Conservation (phyloP, 768 basidiomycete species). For the Tylopilus sp. region DNA sequence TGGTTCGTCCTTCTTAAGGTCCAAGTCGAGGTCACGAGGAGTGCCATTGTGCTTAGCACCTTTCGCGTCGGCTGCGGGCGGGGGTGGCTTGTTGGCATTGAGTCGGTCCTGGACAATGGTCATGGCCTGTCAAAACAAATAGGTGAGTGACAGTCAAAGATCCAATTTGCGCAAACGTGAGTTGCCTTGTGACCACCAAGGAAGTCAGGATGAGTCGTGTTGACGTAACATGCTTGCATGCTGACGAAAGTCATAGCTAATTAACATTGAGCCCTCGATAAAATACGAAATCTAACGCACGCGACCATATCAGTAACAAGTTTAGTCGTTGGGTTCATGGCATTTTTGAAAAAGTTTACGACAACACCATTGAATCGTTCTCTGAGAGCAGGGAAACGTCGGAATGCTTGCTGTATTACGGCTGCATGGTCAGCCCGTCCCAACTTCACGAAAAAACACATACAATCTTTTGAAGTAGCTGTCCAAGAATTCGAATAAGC, state of each 20-base stretch:
- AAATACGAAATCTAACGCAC: constrained; percentile 43
- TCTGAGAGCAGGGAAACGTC: constrained; percentile 92
- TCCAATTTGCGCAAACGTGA: neutral
- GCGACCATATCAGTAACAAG: constrained; percentile 90
- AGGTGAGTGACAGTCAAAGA: neutral
- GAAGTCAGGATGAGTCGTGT: constrained; percentile 99
- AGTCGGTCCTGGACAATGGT: constrained; percentile 79
- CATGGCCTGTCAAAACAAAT: constrained; percentile 61
- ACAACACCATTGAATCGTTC: constrained; percentile 96
- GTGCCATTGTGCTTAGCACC: constrained; percentile 80
- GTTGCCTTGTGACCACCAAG: constrained; percentile 86
- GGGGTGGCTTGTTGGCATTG: constrained; percentile 74
- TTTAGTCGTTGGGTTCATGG: constrained; percentile 94
- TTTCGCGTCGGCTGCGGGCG: constrained; percentile 60
- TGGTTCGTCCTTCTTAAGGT: constrained; percentile 81
- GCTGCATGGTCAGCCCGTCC: constrained; percentile 1
- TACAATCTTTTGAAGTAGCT: constrained; percentile 87
- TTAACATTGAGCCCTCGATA: neutral
- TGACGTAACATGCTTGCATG: constrained; percentile 99
- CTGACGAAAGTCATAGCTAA: constrained; percentile 34
- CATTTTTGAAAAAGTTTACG: constrained; percentile 92
- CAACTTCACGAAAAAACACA: constrained; percentile 23
- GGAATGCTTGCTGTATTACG: constrained; percentile 80
- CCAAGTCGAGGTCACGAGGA: constrained; percentile 91
- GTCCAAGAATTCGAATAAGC: constrained; percentile 91